Base-by-base conservation (phyloP, 495 filamentous ascomycete species). In the Podospora sp. region DNA sequence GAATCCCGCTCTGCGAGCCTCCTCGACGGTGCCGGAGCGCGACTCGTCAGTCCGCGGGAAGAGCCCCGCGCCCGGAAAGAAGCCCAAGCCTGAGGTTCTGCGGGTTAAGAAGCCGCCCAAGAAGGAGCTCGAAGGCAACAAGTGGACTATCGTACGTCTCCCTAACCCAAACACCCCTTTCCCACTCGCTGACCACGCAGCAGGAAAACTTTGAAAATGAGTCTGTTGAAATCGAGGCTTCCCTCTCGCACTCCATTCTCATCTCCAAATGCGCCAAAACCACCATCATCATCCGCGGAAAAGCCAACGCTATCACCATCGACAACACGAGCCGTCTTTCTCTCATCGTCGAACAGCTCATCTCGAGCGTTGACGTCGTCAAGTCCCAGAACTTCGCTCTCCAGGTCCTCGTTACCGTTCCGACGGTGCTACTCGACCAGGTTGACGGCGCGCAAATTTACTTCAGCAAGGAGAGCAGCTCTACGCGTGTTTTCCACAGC, bases 81-180 rank as follows among this genome's bases (percentile, higher is more conserved):
- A 95, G 81, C 93, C 93, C 26, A 99, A 99, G 82, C 95, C 95
- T 16, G 90, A 96, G 77, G 92, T 85, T 78, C 92, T 99, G 91
- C 92, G 93, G 24, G 85, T 89, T 16, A 97, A 96, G 83, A 97
- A 94, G 83, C 93, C 92, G 36, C 87, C 92, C 9, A 92, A 89
- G 78, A 97, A 93, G 83, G 92, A 94, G 69, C 86, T 98, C 8
- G 93, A 97, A 67, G 93, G 94, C 66, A 97, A 91, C 77, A 97
- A 97, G 79, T 99, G 96, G 96, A 84, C 90, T 62, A 86, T 99
- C 71, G 89, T 91, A 80, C 70, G 79, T 49, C 49, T 1, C 11
- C 14, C 35, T 25, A 35, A 20, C 20, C 35, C 24, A 49, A 4
- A 26, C 21, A 18, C 49, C 40, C 18, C 11, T 35, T 40, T 18